phyloP scores from a whole-genome alignment of 108 stramenopile species.

The Skeletonema tropicum region DNA sequence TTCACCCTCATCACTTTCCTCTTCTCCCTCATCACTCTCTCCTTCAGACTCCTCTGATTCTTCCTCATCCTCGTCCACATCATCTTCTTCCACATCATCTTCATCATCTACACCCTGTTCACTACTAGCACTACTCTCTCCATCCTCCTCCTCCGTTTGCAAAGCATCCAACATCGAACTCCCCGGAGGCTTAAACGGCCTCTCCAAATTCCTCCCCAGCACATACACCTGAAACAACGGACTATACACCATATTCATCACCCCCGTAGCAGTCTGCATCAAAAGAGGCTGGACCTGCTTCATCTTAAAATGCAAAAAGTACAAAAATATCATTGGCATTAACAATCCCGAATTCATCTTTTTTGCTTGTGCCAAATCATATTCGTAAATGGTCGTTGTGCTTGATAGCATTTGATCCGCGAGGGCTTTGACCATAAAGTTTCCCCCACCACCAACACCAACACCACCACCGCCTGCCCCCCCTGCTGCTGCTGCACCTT shows the following conservation, averaged over 20 bases:
- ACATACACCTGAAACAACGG: constrained; percentile 89
- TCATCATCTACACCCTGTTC: neutral
- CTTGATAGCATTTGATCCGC: constrained; percentile 73
- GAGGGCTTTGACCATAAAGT: constrained; percentile 66
- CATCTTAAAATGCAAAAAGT: constrained; percentile 87
- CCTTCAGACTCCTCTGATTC: constrained; percentile 12
- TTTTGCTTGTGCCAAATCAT: constrained; percentile 74
- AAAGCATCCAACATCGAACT: constrained; percentile 23
- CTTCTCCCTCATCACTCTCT: constrained; percentile 21
- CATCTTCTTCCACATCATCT: constrained; percentile 4
- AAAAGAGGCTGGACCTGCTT: constrained; percentile 80
- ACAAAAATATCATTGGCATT: constrained; percentile 73
- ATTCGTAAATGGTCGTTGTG: constrained; percentile 71
- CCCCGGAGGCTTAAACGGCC: constrained; percentile 66
- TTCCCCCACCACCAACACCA: constrained; percentile 8
- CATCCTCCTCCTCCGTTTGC: constrained; percentile 10
- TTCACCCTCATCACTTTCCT: constrained; percentile 18
- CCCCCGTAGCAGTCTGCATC: constrained; percentile 66
- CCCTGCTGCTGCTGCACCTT: constrained; percentile 30
- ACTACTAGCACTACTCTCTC: neutral
- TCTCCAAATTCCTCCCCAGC: constrained; percentile 78
- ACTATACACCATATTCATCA: constrained; percentile 73
- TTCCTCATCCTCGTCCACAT: constrained; percentile 10
- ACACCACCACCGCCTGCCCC: too few relatives aligned
- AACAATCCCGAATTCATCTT: constrained; percentile 71